Percentiles rank a stretch among this genome's conserved stretches.
Evolutionary conservation across 2,329 filamentous ascomycete genomes (phyloP).

Genomic region (Epichloe festucae): DNA sequence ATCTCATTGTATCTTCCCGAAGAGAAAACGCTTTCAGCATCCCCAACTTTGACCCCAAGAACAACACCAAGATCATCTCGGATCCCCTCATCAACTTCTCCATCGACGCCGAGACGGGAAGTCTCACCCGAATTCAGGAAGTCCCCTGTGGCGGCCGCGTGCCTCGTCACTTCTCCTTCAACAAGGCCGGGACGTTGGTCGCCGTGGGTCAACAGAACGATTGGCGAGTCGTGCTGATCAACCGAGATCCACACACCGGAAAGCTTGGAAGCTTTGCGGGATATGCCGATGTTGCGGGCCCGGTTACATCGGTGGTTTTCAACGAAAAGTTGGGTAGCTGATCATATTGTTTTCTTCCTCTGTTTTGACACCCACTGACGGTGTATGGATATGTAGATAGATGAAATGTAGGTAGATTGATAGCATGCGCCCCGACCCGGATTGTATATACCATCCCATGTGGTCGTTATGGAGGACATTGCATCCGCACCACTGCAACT

Average conservation of each 20-base stretch:
- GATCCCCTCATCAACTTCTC: conserved; percentile 56
- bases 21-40: conserved; percentile 42
- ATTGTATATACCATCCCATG: background rate
- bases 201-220: conserved; percentile 54
- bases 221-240: conserved; percentile 46
- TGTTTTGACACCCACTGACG: background rate
- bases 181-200: conserved; percentile 47
- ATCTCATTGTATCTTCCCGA: conserved; percentile 56
- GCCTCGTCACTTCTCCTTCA: conserved; percentile 57
- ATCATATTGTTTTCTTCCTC: background rate
- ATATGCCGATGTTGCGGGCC: conserved; percentile 27
- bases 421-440: background rate
- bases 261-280: conserved; percentile 35
- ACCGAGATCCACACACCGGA: conserved; percentile 46
- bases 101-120: conserved; percentile 40
- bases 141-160: conserved; percentile 50
- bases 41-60: conserved; percentile 28
- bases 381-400: background rate
- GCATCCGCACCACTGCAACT: no score
- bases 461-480: no score
- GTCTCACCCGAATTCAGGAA: conserved; percentile 40
- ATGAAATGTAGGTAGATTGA: background rate
- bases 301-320: conserved; percentile 35
- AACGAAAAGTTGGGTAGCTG: conserved; percentile 19
- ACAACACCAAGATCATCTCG: conserved; percentile 35